Conservation (phyloP, 208 protist genomes). For the Crithidia sp. region DNA sequence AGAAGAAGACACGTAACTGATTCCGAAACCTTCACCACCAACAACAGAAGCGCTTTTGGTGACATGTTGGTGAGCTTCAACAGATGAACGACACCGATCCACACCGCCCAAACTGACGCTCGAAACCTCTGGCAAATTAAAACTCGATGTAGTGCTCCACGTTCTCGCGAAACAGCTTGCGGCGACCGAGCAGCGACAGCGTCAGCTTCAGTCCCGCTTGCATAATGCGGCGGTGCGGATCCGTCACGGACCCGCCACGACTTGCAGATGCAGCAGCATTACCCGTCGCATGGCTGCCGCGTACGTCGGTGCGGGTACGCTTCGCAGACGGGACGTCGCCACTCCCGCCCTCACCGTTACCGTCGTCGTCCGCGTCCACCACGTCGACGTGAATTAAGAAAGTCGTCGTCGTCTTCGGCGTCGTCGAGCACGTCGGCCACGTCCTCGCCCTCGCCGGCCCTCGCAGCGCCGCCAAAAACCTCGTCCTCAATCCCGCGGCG, state of each 20-base stretch:
- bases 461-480: slow-evolving; percentile 20
- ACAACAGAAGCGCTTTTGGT: too few species aligned
- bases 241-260: slow-evolving; percentile 16
- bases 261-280: background rate
- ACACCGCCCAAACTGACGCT: background rate
- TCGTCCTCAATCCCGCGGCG: slow-evolving; percentile 26
- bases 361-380: slow-evolving; percentile 27
- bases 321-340: slow-evolving; percentile 10
- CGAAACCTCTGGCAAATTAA: slow-evolving; percentile 6
- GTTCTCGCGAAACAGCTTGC: slow-evolving; percentile 54
- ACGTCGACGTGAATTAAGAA: slow-evolving; percentile 75
- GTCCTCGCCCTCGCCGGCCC: slow-evolving; percentile 16
- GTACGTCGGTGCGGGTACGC: slow-evolving; percentile 13
- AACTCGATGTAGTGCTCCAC: slow-evolving; percentile 80
- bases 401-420: slow-evolving; percentile 66
- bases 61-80: too few species aligned
- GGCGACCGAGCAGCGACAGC: slow-evolving; percentile 69
- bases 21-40: too few species aligned
- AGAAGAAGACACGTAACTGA: too few species aligned
- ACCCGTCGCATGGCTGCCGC: background rate
- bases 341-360: background rate
- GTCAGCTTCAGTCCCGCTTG: slow-evolving; percentile 62
- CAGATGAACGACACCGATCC: too few species aligned
- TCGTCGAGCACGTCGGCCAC: slow-evolving; percentile 28
- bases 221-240: slow-evolving; percentile 51